These are phyloP conservation scores for Rhodotorula kratochvilovae DNA, from an alignment of 768 basidiomycete genomes.

Conservation along the genomic window DNA sequence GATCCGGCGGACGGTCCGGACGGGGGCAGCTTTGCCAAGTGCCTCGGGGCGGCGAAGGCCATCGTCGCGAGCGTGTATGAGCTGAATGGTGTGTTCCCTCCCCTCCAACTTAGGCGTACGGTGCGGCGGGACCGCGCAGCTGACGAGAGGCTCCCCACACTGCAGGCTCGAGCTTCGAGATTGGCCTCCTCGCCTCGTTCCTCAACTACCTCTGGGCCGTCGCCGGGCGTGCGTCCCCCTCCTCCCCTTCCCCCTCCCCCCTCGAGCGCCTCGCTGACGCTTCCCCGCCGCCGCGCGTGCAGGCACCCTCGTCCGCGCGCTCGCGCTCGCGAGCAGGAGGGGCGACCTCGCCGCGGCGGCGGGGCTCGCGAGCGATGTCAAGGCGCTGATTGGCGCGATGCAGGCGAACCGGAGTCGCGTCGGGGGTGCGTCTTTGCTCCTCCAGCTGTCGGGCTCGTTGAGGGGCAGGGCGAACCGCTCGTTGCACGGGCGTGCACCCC, in stretches of 20 bases:
- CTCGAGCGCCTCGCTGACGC: background rate
- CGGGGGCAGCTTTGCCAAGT: background rate
- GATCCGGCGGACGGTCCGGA: too few relatives aligned
- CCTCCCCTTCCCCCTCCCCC: too few relatives aligned
- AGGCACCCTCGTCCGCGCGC: constrained; percentile 19
- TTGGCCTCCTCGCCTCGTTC: constrained; percentile 24
- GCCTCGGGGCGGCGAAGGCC: constrained; percentile 10
- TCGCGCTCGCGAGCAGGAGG: constrained; percentile 8
- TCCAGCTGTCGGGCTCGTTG: too few relatives aligned
- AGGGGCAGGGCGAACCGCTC: too few relatives aligned
- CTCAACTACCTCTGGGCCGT: constrained; percentile 22
- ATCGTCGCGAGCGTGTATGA: constrained; percentile 11
- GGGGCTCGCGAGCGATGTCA: constrained; percentile 7
- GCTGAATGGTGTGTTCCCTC: background rate
- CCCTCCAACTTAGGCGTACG: too few relatives aligned
- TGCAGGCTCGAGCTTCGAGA: constrained; percentile 27
- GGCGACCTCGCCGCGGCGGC: background rate
- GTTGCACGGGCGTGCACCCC: too few relatives aligned
- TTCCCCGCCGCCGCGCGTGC: too few relatives aligned
- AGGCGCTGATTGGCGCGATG: constrained; percentile 12
- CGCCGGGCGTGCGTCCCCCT: constrained; percentile 7
- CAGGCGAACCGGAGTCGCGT: constrained; percentile 3
- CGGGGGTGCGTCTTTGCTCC: background rate
- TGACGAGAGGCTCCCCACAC: background rate
- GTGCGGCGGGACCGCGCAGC: too few relatives aligned